Conservation (phyloP, 371 early-diverging fungal genomes). For the Lichtheimia hyalospora region DNA sequence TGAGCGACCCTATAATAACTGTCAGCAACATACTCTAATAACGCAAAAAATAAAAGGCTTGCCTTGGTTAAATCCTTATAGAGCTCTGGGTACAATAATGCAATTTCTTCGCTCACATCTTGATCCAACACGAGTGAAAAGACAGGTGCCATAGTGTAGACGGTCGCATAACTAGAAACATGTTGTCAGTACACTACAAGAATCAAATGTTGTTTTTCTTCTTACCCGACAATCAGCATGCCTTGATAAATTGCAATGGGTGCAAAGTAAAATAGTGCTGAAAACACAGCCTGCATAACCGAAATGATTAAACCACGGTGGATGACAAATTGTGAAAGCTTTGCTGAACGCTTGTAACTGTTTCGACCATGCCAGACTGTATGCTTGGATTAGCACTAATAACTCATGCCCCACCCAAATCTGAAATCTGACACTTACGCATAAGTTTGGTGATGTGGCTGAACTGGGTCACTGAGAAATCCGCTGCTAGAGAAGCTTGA, state of each 20-base stretch:
- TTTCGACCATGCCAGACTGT: constrained; percentile 97
- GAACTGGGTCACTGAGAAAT: constrained; percentile 95
- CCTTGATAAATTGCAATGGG: constrained; percentile 97
- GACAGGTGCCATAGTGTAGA: constrained; percentile 98
- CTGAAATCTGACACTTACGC: constrained; percentile 31
- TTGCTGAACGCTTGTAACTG: constrained; percentile 94
- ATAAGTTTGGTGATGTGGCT: constrained; percentile 83
- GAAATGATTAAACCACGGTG: constrained; percentile 98
- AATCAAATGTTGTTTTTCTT: neutral
- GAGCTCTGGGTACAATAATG: constrained; percentile 95
- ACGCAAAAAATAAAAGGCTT: neutral
- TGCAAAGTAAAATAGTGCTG: constrained; percentile 96
- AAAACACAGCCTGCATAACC: constrained; percentile 99
- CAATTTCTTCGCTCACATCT: constrained; percentile 92
- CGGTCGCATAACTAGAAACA: constrained; percentile 80
- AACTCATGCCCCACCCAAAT: too few relatives aligned
- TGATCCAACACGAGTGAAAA: constrained; percentile 93
- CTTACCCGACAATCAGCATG: constrained; percentile 59
- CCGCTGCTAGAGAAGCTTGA: constrained; percentile 98
- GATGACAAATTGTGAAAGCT: constrained; percentile 97
- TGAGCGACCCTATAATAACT: constrained; percentile 71
- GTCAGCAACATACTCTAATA: neutral
- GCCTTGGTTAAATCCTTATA: constrained; percentile 95
- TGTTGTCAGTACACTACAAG: neutral
- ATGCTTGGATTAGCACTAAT: neutral